These are phyloP conservation scores for Toxoplasma gondii DNA, from an alignment of 169 alveolate genomes.

Conservation along the genomic window DNA sequence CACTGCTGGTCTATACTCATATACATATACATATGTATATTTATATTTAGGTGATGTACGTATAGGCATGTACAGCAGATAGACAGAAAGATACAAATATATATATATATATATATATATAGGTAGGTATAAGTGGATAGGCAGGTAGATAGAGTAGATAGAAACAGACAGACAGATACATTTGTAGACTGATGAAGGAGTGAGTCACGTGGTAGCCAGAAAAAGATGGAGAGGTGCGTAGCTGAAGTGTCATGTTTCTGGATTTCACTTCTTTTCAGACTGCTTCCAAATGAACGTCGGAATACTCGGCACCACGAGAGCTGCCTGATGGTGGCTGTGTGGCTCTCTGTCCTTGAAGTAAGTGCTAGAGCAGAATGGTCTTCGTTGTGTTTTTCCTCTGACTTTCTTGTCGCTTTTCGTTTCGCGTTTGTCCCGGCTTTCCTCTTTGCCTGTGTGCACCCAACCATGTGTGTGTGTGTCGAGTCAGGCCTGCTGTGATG, in stretches of 20 bases:
- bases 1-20: not conserved
- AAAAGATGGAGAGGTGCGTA: not conserved
- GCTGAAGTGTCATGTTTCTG: not conserved
- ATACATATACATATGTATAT: not conserved
- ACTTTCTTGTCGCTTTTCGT: not conserved
- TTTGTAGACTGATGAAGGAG: no score
- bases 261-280: not conserved
- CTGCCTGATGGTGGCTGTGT: conserved; percentile 21
- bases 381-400: not conserved
- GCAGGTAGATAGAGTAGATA: no score
- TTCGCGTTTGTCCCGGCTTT: not conserved
- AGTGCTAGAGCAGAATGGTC: not conserved
- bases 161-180: no score
- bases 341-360: conserved; percentile 16
- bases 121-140: not conserved
- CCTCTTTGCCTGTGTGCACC: not conserved
- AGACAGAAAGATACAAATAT: no score
- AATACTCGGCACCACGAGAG: conserved; percentile 32
- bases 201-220: no score
- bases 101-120: no score
- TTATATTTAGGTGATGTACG: not conserved
- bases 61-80: no score
- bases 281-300: conserved; percentile 7
- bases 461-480: not conserved
- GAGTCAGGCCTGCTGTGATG: not conserved